Conservation (phyloP, 2,329 filamentous ascomycete species). For the Aurifilum marmelostoma region DNA sequence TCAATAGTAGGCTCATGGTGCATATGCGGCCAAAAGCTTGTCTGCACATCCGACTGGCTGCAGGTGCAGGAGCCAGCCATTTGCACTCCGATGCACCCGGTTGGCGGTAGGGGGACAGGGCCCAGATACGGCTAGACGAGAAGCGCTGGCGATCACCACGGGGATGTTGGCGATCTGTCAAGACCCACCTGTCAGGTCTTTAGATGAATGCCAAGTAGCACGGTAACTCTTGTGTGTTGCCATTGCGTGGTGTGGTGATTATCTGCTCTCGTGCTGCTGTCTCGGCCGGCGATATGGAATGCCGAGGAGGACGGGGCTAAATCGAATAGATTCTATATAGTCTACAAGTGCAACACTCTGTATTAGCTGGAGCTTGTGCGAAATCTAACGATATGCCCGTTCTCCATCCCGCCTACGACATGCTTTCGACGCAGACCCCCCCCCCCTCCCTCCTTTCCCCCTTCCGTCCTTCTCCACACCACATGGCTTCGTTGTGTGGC, state of each 20-base stretch:
- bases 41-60: not conserved
- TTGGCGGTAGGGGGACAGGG: not conserved
- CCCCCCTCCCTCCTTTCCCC: too few relatives aligned
- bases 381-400: not conserved
- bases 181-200: not conserved
- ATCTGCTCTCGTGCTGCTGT: not conserved
- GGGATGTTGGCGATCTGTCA: not conserved
- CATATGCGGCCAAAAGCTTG: constrained; percentile 2
- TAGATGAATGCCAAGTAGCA: not conserved
- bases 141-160: not conserved
- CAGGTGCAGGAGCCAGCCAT: not conserved
- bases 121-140: not conserved
- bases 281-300: not conserved
- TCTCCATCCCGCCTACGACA: not conserved
- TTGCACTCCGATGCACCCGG: not conserved
- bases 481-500: not conserved
- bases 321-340: not conserved
- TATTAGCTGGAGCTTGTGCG: not conserved
- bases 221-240: too few relatives aligned
- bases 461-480: not conserved
- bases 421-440: not conserved
- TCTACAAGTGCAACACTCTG: not conserved
- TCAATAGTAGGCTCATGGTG: not conserved
- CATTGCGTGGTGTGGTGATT: too few relatives aligned
- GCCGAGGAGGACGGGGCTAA: not conserved